Conservation (phyloP, 1,284 basidiomycete genomes). For the Volvariella volvacea region DNA sequence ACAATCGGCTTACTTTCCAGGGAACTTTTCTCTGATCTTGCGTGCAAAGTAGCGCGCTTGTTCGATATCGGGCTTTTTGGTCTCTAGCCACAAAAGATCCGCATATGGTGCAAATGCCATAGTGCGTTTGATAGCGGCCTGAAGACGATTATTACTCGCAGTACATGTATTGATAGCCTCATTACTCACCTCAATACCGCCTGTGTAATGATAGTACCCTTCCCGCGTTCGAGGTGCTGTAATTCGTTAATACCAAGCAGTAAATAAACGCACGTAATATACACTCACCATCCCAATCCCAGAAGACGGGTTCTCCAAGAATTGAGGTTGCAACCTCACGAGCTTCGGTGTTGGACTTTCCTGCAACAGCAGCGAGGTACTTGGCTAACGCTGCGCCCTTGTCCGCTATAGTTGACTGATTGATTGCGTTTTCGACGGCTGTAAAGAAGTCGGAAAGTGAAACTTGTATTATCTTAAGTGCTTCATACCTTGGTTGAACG, state of each 20-base stretch:
- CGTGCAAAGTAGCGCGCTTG: constrained; percentile 78
- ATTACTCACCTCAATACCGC: constrained; percentile 59
- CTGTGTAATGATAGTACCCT: constrained; percentile 87
- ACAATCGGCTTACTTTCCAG: constrained; percentile 51
- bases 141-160: neutral
- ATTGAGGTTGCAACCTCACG: constrained; percentile 69
- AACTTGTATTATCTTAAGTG: neutral
- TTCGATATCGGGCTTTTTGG: constrained; percentile 76
- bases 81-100: constrained; percentile 88
- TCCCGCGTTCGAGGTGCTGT: constrained; percentile 83
- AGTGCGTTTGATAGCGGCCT: constrained; percentile 79
- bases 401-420: constrained; percentile 39
- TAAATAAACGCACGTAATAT: constrained; percentile 3
- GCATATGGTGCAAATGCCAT: constrained; percentile 78
- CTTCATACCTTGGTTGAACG: constrained; percentile 72
- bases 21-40: constrained; percentile 66
- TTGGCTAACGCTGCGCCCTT: constrained; percentile 52
- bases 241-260: neutral
- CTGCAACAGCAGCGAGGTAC: constrained; percentile 54
- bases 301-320: constrained; percentile 64
- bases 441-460: constrained; percentile 5
- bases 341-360: constrained; percentile 73
- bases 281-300: constrained; percentile 81
- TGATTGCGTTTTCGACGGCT: constrained; percentile 62
- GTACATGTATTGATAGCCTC: constrained; percentile 3